These are phyloP conservation scores for Penicillium brasilianum DNA, from an alignment of 2,329 filamentous ascomycete species.

Conservation along the genomic window DNA sequence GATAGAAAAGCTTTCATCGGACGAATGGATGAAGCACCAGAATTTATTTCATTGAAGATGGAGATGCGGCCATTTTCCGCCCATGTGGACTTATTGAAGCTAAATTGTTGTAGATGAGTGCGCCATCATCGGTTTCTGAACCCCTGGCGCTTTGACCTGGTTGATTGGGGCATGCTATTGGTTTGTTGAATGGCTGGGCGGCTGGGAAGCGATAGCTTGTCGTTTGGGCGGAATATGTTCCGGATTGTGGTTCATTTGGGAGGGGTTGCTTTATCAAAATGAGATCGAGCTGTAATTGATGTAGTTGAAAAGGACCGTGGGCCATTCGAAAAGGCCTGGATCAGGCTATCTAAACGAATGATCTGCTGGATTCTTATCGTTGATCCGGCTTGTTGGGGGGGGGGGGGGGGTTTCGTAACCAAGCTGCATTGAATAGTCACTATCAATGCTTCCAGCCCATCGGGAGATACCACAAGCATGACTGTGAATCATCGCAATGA, in stretches of 20 bases:
- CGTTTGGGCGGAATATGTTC: not conserved
- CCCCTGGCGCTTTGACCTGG: conserved; percentile 13
- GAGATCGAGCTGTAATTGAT: not conserved
- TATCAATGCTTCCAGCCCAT: not conserved
- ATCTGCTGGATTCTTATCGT: not conserved
- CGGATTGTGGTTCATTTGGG: not conserved
- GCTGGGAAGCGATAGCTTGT: conserved; percentile 5
- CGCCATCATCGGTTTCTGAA: not conserved
- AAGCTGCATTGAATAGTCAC: not conserved
- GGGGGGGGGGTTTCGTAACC: not conserved
- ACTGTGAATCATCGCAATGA: not conserved
- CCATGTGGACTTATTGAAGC: not conserved
- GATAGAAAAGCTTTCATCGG: conserved; percentile 1
- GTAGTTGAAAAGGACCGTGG: not conserved
- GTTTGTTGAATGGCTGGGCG: not conserved
- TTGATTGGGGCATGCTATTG: not conserved
- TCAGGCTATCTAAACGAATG: not conserved
- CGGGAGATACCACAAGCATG: not conserved
- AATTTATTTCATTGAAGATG: conserved; percentile 1
- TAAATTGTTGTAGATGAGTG: not conserved
- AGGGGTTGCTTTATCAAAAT: not conserved
- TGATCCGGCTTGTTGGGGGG: not conserved
- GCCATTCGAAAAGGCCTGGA: not conserved
- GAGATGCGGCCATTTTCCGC: conserved; percentile 19
- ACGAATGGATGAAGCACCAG: not conserved